Evolutionary conservation across 208 protist species (phyloP).

Genomic region (Borovskyia barvae): DNA sequence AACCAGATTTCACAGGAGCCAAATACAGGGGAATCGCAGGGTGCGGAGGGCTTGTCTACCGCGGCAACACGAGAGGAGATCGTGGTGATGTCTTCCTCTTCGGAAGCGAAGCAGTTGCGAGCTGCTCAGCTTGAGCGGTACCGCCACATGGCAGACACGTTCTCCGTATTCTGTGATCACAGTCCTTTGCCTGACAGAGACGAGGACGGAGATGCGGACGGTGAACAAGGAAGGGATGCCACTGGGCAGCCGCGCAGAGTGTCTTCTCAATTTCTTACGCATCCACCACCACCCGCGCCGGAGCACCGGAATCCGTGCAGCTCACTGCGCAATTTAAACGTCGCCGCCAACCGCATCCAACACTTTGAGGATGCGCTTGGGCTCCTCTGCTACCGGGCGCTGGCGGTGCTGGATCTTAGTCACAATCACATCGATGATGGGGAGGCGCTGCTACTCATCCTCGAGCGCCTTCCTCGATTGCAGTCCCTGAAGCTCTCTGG

Average conservation of each 20-base stretch:
- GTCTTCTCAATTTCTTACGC: neutral
- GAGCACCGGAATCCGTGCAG: slow-evolving; percentile 59
- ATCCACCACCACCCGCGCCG: slow-evolving; percentile 22
- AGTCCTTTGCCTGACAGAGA: slow-evolving; percentile 24
- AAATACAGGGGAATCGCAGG: neutral
- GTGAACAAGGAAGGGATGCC: neutral
- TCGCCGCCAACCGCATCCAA: slow-evolving; percentile 78
- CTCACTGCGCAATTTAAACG: slow-evolving; percentile 79
- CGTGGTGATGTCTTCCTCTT: slow-evolving; percentile 3
- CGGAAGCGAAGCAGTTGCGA: slow-evolving; percentile 17
- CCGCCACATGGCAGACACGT: slow-evolving; percentile 24
- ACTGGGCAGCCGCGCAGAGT: neutral
- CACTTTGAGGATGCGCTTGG: slow-evolving; percentile 46
- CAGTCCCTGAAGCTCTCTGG: slow-evolving; percentile 85
- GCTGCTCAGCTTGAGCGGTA: slow-evolving; percentile 28
- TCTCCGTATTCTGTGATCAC: slow-evolving; percentile 41
- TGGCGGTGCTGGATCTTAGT: slow-evolving; percentile 89
- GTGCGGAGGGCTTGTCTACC: neutral
- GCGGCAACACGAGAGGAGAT: neutral
- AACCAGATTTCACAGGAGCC: neutral
- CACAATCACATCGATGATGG: slow-evolving; percentile 88
- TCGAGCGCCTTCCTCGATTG: slow-evolving; percentile 76
- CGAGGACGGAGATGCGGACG: neutral
- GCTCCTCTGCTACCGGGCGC: slow-evolving; percentile 69
- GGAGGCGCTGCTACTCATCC: slow-evolving; percentile 75